These are phyloP conservation scores for Yamadazyma dendronema DNA, from an alignment of 1,139 yeast genomes.

Conservation along the genomic window DNA sequence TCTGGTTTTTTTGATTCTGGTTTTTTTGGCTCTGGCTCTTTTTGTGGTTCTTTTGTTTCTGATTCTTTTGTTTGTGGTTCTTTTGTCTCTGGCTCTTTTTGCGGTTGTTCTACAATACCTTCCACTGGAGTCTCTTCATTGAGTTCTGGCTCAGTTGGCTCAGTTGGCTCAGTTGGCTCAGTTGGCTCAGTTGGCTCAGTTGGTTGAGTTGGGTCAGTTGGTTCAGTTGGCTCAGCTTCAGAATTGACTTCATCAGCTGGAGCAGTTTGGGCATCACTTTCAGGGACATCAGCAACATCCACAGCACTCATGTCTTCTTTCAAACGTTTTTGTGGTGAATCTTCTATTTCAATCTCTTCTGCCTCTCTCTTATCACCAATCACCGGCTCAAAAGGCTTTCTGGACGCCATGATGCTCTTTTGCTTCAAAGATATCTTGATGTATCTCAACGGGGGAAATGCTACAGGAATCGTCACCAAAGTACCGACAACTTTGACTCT, in stretches of 20 bases:
- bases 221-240: background rate
- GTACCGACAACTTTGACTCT: slow-evolving; percentile 16
- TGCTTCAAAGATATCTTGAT: slow-evolving; percentile 24
- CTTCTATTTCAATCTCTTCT: too few species aligned
- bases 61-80: background rate
- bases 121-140: background rate
- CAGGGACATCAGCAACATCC: too few species aligned
- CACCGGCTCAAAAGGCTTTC: background rate
- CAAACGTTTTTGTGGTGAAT: too few species aligned
- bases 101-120: too few species aligned
- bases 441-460: slow-evolving; percentile 17
- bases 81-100: background rate
- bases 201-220: background rate
- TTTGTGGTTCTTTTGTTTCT: slow-evolving; percentile 1
- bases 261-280: too few species aligned
- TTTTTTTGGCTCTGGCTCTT: slow-evolving; percentile 2
- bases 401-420: slow-evolving; percentile 16
- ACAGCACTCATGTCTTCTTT: too few species aligned
- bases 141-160: background rate
- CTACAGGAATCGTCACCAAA: slow-evolving; percentile 9
- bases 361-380: too few species aligned
- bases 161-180: background rate
- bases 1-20: slow-evolving; percentile 3
- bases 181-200: background rate
- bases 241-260: too few species aligned